phyloP scores from a whole-genome alignment of 768 basidiomycete species.

The Termitomyces sp. region DNA sequence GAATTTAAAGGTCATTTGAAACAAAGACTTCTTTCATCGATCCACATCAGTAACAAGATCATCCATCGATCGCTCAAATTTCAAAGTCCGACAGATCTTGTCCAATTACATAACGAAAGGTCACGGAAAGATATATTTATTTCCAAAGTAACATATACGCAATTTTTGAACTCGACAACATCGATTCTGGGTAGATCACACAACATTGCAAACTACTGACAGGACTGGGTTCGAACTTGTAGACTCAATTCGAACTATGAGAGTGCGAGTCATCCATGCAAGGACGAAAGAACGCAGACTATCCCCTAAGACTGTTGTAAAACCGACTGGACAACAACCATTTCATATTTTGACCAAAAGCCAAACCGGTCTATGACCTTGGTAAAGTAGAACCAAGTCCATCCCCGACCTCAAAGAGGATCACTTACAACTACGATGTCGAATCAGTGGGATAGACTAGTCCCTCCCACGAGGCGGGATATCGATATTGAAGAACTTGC shows the following conservation, averaged over 20 bases:
- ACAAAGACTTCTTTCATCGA: not conserved
- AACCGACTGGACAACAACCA: not conserved
- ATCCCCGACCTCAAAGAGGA: not conserved
- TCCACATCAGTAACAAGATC: not conserved
- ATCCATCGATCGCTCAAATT: no score
- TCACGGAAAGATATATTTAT: not conserved
- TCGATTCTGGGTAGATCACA: no score
- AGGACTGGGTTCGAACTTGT: not conserved
- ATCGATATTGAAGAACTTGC: constrained; percentile 33
- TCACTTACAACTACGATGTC: not conserved
- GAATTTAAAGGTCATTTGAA: not conserved
- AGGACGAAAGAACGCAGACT: no score
- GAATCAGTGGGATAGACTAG: not conserved
- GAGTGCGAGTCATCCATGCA: no score
- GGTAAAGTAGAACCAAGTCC: not conserved
- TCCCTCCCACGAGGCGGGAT: constrained; percentile 12
- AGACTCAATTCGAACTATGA: no score
- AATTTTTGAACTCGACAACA: no score
- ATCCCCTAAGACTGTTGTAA: not conserved
- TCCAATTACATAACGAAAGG: no score
- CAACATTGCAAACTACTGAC: not conserved
- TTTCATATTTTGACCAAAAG: not conserved
- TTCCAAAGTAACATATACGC: not conserved
- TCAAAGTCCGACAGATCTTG: not conserved
- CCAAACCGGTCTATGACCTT: not conserved